phyloP scores from a whole-genome alignment of 2,329 filamentous ascomycete species.

The Orbilia brochopaga region DNA sequence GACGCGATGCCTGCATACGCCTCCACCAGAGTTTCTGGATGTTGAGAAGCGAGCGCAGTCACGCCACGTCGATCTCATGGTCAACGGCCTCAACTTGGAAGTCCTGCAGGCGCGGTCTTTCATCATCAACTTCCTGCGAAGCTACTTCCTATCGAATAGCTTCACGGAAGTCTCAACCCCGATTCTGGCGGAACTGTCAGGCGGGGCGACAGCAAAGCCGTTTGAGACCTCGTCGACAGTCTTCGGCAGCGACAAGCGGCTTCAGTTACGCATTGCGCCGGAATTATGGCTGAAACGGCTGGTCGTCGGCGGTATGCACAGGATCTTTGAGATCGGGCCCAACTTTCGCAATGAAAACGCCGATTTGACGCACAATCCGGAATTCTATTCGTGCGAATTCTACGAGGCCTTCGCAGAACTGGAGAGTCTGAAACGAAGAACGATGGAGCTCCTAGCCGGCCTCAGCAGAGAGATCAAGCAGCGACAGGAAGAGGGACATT shows the following conservation, averaged over 20 bases:
- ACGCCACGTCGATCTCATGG: slow-evolving; percentile 84
- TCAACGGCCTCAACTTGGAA: slow-evolving; percentile 72
- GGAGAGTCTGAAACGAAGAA: slow-evolving; percentile 74
- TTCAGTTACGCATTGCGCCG: slow-evolving; percentile 86
- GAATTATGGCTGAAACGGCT: slow-evolving; percentile 95
- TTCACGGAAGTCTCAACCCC: slow-evolving; percentile 93
- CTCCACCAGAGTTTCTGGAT: slow-evolving; percentile 74
- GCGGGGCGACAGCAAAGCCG: slow-evolving; percentile 85
- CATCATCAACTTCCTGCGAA: slow-evolving; percentile 75
- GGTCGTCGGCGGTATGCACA: slow-evolving; percentile 84
- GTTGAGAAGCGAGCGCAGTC: slow-evolving; percentile 74
- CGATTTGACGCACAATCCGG: slow-evolving; percentile 90
- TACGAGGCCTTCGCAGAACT: slow-evolving; percentile 86
- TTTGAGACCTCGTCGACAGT: slow-evolving; percentile 77
- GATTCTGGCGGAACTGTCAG: slow-evolving; percentile 78
- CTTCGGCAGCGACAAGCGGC: slow-evolving; percentile 72
- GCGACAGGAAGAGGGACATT: slow-evolving; percentile 57
- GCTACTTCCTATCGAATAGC: slow-evolving; percentile 71
- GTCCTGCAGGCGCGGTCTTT: slow-evolving; percentile 75
- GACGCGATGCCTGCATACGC: slow-evolving; percentile 77
- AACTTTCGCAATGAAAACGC: slow-evolving; percentile 93
- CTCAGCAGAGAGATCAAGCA: slow-evolving; percentile 64
- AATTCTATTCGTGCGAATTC: slow-evolving; percentile 97
- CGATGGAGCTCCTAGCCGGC: slow-evolving; percentile 71
- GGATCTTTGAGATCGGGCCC: slow-evolving; percentile 89